These are phyloP conservation scores for Pseudognaphalium luteoalbum DNA, from an alignment of 129 eudicot genomes.

Conservation along the genomic window DNA sequence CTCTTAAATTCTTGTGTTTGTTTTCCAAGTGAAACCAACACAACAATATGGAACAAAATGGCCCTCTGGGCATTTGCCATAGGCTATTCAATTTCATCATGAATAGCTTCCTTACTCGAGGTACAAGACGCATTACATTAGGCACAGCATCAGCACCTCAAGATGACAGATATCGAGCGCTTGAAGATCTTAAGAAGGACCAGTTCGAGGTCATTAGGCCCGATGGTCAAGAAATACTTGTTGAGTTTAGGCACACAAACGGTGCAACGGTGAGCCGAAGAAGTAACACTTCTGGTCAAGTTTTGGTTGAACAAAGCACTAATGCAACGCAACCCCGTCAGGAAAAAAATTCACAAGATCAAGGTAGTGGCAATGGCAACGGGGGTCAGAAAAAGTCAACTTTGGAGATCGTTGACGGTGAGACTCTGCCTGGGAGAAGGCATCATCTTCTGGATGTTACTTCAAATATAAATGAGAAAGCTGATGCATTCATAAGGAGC, in stretches of 20 bases:
- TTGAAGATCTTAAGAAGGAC: not conserved
- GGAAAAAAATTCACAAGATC: slow-evolving; percentile 7
- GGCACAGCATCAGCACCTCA: slow-evolving; percentile 8
- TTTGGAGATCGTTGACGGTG: slow-evolving; percentile 24
- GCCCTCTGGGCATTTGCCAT: slow-evolving; percentile 38
- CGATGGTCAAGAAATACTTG: slow-evolving; percentile 27
- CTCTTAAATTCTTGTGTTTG: slow-evolving; percentile 31
- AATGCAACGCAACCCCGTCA: not conserved
- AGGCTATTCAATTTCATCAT: slow-evolving; percentile 37
- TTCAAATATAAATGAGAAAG: slow-evolving; percentile 41
- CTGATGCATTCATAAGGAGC: slow-evolving; percentile 44
- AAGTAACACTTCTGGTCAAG: slow-evolving; percentile 15
- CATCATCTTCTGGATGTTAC: slow-evolving; percentile 34
- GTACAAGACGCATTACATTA: slow-evolving; percentile 19
- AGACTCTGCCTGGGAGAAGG: slow-evolving; percentile 29
- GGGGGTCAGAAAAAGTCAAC: slow-evolving; percentile 10
- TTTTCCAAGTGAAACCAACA: not conserved
- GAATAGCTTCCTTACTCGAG: slow-evolving; percentile 30
- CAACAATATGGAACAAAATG: slow-evolving; percentile 31
- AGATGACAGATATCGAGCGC: not conserved
- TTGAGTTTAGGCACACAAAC: slow-evolving; percentile 31
- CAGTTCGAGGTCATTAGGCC: slow-evolving; percentile 9
- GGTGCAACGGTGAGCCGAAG: slow-evolving; percentile 7
- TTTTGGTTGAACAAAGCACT: not conserved
- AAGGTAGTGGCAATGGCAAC: not conserved